Evolutionary conservation across 2,329 filamentous ascomycete genomes (phyloP).

Genomic region (Fusarium agapanthi): DNA sequence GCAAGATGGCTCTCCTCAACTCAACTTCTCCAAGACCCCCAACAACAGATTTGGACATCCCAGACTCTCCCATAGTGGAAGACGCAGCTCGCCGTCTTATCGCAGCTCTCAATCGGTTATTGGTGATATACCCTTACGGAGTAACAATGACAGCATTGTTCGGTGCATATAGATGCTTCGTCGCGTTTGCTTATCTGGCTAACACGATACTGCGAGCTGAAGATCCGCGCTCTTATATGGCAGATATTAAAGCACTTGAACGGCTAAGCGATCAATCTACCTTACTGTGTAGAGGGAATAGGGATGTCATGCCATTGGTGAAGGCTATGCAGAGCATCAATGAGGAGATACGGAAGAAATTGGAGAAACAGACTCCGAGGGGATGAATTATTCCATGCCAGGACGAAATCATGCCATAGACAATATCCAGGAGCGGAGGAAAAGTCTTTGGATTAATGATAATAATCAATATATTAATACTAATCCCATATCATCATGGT

Average conservation of each 20-base stretch:
- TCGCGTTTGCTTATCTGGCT: conserved; percentile 42
- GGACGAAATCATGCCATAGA: background rate
- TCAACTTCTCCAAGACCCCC: conserved; percentile 40
- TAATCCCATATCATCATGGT: background rate
- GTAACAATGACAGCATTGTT: conserved; percentile 38
- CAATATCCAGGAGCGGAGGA: background rate
- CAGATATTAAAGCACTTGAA: conserved; percentile 37
- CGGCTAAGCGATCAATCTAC: conserved; percentile 24
- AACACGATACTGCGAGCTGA: conserved; percentile 34
- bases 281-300: conserved; percentile 31
- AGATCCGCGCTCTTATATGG: conserved; percentile 18
- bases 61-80: conserved; percentile 42
- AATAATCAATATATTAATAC: background rate
- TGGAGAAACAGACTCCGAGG: background rate
- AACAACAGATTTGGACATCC: conserved; percentile 41
- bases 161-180: conserved; percentile 42
- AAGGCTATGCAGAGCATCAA: conserved; percentile 41
- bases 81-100: conserved; percentile 39
- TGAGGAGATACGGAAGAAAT: conserved; percentile 34
- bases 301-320: conserved; percentile 40
- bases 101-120: conserved; percentile 23
- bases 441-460: background rate
- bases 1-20: conserved; percentile 43
- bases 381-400: no score
- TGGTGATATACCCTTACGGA: conserved; percentile 36